These are phyloP conservation scores for Termitomyces sp. DNA, from an alignment of 768 basidiomycete species.

Conservation along the genomic window DNA sequence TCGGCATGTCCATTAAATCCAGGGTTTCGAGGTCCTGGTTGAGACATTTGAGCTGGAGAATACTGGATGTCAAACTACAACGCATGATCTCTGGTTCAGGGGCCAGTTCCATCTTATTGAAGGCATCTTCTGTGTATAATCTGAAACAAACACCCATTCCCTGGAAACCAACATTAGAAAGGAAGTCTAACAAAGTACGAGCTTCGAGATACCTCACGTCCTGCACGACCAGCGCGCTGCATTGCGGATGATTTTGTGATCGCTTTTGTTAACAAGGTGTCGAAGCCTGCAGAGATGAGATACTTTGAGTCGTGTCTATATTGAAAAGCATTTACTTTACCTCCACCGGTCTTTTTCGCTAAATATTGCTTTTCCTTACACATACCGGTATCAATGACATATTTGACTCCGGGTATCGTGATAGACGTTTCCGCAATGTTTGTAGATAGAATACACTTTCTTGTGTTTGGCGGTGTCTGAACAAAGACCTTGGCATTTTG, in stretches of 20 bases:
- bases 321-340: constrained; percentile 27
- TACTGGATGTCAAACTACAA: constrained; percentile 75
- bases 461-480: constrained; percentile 54
- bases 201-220: constrained; percentile 64
- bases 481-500: constrained; percentile 79
- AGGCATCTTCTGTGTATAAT: constrained; percentile 83
- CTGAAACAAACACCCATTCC: constrained; percentile 86
- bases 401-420: constrained; percentile 93
- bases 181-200: not conserved
- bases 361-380: constrained; percentile 93
- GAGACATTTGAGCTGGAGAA: constrained; percentile 83
- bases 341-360: constrained; percentile 62
- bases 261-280: constrained; percentile 75
- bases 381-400: constrained; percentile 94
- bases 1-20: constrained; percentile 87
- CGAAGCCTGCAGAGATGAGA: constrained; percentile 57
- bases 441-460: constrained; percentile 93
- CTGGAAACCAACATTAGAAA: constrained; percentile 27
- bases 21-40: constrained; percentile 76
- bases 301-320: not conserved
- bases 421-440: constrained; percentile 99
- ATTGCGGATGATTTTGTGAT: constrained; percentile 89
- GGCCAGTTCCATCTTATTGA: constrained; percentile 55
- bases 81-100: constrained; percentile 89
- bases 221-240: constrained; percentile 95